phyloP scores from a whole-genome alignment of 495 filamentous ascomycete species.

The Rhypophila decipiens region DNA sequence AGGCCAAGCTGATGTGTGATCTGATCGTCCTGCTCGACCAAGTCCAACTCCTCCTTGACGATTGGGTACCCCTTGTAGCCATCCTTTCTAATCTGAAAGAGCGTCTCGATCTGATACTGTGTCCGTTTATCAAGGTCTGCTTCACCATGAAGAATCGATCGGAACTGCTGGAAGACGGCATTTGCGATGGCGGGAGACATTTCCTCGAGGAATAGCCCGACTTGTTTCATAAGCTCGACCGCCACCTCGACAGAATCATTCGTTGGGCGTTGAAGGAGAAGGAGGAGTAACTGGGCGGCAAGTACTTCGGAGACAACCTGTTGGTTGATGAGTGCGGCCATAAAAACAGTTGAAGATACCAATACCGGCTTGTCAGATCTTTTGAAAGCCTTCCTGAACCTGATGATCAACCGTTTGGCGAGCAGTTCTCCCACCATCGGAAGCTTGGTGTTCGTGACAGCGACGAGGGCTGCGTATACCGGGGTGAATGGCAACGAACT shows the following conservation, averaged over 20 bases:
- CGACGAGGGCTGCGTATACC: constrained; percentile 89
- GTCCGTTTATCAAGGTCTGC: constrained; percentile 92
- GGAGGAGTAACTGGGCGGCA: constrained; percentile 80
- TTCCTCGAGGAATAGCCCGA: constrained; percentile 89
- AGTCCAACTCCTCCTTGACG: constrained; percentile 85
- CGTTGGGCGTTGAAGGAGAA: constrained; percentile 87
- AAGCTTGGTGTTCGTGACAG: constrained; percentile 96
- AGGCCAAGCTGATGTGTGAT: constrained; percentile 80
- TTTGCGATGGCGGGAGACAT: constrained; percentile 81
- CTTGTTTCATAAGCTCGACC: constrained; percentile 81
- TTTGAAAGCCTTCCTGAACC: constrained; percentile 94
- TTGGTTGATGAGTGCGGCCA: constrained; percentile 90
- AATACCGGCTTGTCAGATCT: constrained; percentile 96
- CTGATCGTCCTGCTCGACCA: constrained; percentile 96
- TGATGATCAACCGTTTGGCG: constrained; percentile 75
- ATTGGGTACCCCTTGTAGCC: constrained; percentile 91
- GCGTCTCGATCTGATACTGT: constrained; percentile 97
- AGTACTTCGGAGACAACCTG: constrained; percentile 93
- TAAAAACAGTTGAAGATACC: constrained; percentile 82
- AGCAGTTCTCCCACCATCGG: constrained; percentile 90
- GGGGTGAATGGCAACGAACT: constrained; percentile 94
- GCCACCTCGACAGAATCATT: constrained; percentile 98
- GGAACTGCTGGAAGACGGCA: constrained; percentile 90
- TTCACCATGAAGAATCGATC: constrained; percentile 90
- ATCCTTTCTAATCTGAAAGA: constrained; percentile 95